Conservation (phyloP, 2,329 filamentous ascomycete species). For the Cladophialophora immunda region DNA sequence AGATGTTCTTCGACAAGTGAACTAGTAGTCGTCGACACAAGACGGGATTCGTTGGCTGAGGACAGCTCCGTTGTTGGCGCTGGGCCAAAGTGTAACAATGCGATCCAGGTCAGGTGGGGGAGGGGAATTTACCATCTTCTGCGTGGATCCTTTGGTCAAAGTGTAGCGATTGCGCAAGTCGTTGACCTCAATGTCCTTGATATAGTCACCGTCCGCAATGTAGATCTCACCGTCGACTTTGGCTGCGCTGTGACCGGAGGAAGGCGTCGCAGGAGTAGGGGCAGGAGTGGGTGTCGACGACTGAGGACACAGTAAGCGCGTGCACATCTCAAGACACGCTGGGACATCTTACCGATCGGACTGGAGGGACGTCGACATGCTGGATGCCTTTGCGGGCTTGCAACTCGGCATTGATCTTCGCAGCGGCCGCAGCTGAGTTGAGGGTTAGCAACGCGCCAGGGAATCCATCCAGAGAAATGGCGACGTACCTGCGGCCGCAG, state of each 20-base stretch:
- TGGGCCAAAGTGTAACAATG: neutral
- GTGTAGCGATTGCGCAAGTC: conserved; percentile 96
- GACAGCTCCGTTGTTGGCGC: neutral
- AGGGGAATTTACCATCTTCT: conserved; percentile 97
- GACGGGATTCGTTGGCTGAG: neutral
- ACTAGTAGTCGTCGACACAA: neutral
- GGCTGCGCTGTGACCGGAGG: conserved; percentile 57
- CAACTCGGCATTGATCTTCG: conserved; percentile 82
- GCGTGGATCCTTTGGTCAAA: conserved; percentile 94
- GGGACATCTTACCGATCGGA: conserved; percentile 64
- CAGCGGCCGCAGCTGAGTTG: conserved; percentile 79
- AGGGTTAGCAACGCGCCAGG: conserved; percentile 25
- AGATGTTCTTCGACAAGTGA: neutral
- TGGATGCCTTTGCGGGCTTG: conserved; percentile 89
- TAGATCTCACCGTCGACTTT: conserved; percentile 88
- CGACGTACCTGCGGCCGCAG: conserved; percentile 78
- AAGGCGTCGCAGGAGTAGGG: conserved; percentile 63
- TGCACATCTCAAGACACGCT: neutral
- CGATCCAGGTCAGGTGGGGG: neutral
- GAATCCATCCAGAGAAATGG: neutral
- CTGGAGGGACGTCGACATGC: conserved; percentile 87
- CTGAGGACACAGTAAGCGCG: conserved; percentile 14
- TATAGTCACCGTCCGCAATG: conserved; percentile 94
- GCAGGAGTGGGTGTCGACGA: conserved; percentile 32
- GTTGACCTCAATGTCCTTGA: conserved; percentile 99